Percentiles rank a stretch among this genome's conserved stretches.
Evolutionary conservation across 192 early-diverging fungal genomes (phyloP).

Genomic region (Coemansia sp.): DNA sequence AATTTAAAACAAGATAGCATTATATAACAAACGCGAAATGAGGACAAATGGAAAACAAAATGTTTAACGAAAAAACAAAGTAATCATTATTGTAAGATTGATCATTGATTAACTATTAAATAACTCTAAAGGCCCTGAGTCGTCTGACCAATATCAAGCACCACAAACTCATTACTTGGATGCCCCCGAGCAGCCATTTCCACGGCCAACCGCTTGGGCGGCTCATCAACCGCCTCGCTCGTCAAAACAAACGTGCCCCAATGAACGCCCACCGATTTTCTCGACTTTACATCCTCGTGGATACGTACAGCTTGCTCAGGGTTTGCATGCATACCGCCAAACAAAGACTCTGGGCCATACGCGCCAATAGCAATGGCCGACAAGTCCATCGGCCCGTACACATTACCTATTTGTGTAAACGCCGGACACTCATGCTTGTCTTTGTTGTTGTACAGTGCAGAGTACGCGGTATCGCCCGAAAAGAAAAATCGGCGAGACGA

Average conservation of each 20-base stretch:
- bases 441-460: constrained; percentile 58
- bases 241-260: constrained; percentile 85
- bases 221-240: constrained; percentile 67
- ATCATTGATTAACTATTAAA: not conserved
- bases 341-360: constrained; percentile 67
- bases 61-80: not conserved
- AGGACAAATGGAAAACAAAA: not conserved
- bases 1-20: not conserved
- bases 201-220: constrained; percentile 60
- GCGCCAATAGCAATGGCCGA: constrained; percentile 84
- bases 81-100: too few relatives aligned
- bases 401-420: constrained; percentile 78
- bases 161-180: constrained; percentile 40
- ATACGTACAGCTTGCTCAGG: constrained; percentile 79
- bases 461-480: constrained; percentile 78
- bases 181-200: constrained; percentile 61
- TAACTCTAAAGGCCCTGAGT: not conserved
- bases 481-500: constrained; percentile 43
- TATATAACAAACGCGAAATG: not conserved
- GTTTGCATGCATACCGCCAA: constrained; percentile 74
- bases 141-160: constrained; percentile 56
- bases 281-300: constrained; percentile 71
- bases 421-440: constrained; percentile 71
- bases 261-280: constrained; percentile 74
- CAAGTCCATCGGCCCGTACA: constrained; percentile 72